Base-by-base conservation (phyloP, 352 stramenopile genomes). In the Thalassiosira gravida region DNA sequence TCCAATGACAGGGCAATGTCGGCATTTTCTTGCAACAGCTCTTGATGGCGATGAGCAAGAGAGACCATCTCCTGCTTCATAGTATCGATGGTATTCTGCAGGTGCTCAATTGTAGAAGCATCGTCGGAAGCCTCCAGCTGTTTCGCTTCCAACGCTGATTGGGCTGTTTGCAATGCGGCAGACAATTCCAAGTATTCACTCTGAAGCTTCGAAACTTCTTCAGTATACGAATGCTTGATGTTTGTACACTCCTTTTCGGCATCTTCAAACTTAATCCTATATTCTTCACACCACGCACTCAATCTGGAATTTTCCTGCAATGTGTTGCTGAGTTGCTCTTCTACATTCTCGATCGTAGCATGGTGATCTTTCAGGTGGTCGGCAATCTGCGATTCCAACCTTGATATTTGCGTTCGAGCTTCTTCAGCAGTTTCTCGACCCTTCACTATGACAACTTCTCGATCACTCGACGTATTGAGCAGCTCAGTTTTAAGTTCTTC, bases 341-440 rank as follows among this genome's bases (percentile, higher is more conserved):
- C 67, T 57, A 80, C 53, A 24, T 71, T 56, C 9, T 20, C 53
- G 37, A 75, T 73, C 30, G 68, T 73, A 11, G 46, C 47, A 20
- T 84, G 55, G 22, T 80, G 69, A 68, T 77, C 55, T 65, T 57
- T 72, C 27, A 78, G 53, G 9, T 73, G 16, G 29, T 75, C 76
- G 39, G 72, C 35, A 65, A 80, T 47, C 42, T 76, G 55, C 42
- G 68, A 66, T 16, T 76, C 47, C n/a, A 84, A 59, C 22, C n/a
- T 65, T 49, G 64, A 79, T 29, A 84, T 66, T 62, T 80, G 27
- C 53, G 52, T 50, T 67, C 14, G 30, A 67, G 64, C 49, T 18
- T 56, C 20, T n/a, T 62, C 16, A 20, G 37, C 18, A 39, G 57
- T 46, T 55, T 70, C 30, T 67, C 70, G 1, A 44, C 37, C 71